phyloP scores from a whole-genome alignment of 2,329 filamentous ascomycete genomes.

The Xylaria sp. region DNA sequence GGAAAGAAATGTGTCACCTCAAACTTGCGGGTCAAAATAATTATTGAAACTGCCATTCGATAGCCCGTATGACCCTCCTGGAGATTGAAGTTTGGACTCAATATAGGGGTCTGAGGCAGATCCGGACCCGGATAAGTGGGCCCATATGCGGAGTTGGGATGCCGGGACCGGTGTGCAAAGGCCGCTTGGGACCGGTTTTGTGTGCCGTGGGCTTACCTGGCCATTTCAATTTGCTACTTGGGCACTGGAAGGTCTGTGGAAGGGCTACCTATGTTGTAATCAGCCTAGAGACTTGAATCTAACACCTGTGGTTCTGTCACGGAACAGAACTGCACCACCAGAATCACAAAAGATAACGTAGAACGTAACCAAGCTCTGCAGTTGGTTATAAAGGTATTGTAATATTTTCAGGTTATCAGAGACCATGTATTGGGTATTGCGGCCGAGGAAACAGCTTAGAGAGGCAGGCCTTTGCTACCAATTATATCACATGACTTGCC shows the following conservation, averaged over 20 bases:
- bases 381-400: no score
- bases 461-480: background rate
- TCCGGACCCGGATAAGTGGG: background rate
- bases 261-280: background rate
- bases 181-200: background rate
- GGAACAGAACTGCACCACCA: no score
- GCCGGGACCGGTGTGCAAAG: background rate
- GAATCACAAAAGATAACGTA: no score
- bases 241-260: background rate
- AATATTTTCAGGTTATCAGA: no score
- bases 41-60: background rate
- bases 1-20: background rate
- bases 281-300: background rate
- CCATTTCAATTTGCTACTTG: background rate
- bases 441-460: background rate
- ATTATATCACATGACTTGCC: background rate
- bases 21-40: background rate
- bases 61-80: background rate
- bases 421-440: background rate
- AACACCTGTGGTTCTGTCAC: background rate
- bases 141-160: background rate
- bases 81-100: background rate
- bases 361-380: no score
- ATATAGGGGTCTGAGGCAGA: background rate
- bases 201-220: background rate